Base-by-base conservation (phyloP, 441 rosid genomes). In the Arabidopsis lyrata region DNA sequence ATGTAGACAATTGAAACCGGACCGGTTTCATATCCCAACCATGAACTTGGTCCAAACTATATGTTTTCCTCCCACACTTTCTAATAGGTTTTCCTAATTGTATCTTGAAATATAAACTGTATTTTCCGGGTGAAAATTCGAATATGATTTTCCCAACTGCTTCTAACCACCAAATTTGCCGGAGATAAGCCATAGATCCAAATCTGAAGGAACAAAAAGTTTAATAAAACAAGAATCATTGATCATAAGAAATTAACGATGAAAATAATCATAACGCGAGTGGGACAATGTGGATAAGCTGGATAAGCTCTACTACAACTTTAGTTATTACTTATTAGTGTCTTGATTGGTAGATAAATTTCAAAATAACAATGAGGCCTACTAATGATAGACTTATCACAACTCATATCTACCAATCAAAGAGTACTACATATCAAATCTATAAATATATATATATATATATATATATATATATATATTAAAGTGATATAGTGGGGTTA, bases 131-230 rank as follows among this genome's bases (percentile, higher is more conserved):
- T 3, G 97, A 84, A 68, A 92, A 92, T 41, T 86, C 89, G 32
- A 92, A 87, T 32, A 77, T 90, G 3, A 92, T 10, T 57, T 89
- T 92, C 8, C 99, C 99, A 5, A 80, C 86, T 3, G 82, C 96
- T 78, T 93, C 97, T 35, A 88, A 85, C 98, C 98, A 93, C 98
- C 98, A 93, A 15, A 83, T 87, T 81, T 92, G 97, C 70, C 93
- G 88, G 45, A 94, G 95, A 83, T 90, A 94, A 44, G 93, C 94
- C 50, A 92, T 81, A 4, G 83, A 74, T 3, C 78, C 79, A 61
- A 94, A 94, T 68, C 97, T 94, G 60, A 60, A 45, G 12, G 48
- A 56, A 20, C 8, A 70, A 31, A 14, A 38, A 54, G 61, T 53
- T 63, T 15, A 61, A 35, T 63, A 54, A 32, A 31, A 66, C 39